Conservation (phyloP, 805 yeast genomes). For the Ogataea philodendri region DNA sequence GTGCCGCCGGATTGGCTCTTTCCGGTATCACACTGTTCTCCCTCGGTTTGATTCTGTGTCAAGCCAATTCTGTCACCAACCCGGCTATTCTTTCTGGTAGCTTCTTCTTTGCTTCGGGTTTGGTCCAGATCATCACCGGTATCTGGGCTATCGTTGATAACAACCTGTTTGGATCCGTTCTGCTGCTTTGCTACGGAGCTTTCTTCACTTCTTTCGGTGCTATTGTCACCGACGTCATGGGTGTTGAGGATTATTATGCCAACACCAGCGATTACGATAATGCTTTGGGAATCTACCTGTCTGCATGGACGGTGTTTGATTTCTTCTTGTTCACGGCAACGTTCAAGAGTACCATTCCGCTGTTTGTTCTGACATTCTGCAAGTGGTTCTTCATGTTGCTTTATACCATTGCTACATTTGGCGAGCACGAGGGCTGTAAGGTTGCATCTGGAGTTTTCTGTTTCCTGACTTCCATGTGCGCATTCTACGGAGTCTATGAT, state of each 20-base stretch:
- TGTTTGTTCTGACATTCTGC: conserved; percentile 38
- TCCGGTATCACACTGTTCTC: conserved; percentile 48
- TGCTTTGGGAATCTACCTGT: conserved; percentile 45
- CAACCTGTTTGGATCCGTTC: conserved; percentile 49
- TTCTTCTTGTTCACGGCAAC: conserved; percentile 43
- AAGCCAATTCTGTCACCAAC: conserved; percentile 42
- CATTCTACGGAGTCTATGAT: conserved; percentile 44
- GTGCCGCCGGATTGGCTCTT: conserved; percentile 48
- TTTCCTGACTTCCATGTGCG: conserved; percentile 39
- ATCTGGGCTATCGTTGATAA: conserved; percentile 50
- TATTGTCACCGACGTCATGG: conserved; percentile 42
- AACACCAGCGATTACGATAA: conserved; percentile 35
- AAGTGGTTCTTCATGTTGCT: conserved; percentile 43
- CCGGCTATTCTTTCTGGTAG: conserved; percentile 44
- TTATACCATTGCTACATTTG: conserved; percentile 41
- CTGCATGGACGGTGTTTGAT: conserved; percentile 50
- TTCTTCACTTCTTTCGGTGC: conserved; percentile 50
- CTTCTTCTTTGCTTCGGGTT: conserved; percentile 47
- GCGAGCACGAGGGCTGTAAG: conserved; percentile 31
- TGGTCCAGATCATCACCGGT: conserved; percentile 48
- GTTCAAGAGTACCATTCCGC: conserved; percentile 42
- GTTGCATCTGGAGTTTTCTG: conserved; percentile 46
- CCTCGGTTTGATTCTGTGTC: conserved; percentile 43
- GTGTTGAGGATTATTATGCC: conserved; percentile 40
- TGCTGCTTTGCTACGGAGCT: conserved; percentile 47